Percentiles rank a stretch among this genome's conserved stretches.
Conservation (phyloP, 1,284 basidiomycete genomes). For the Cryptococcus wingfieldii region DNA sequence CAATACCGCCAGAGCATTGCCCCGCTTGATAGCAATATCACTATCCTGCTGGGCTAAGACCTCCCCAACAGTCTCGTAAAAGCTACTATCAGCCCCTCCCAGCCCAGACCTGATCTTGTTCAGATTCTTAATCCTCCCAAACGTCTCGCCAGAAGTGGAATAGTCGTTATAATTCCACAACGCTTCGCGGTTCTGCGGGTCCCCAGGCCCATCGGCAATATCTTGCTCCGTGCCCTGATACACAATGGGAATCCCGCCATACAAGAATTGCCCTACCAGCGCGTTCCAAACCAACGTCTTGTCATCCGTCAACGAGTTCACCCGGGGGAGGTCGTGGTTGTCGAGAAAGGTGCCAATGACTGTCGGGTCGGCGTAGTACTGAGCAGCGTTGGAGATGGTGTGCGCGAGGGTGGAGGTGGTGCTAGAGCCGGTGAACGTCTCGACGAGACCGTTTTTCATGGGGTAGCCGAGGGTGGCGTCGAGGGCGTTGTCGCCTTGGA, state of each 20-base stretch:
- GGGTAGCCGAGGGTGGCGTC: conserved; percentile 38
- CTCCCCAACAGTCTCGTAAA: conserved; percentile 52
- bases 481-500: conserved; percentile 26
- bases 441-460: conserved; percentile 23
- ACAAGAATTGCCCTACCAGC: conserved; percentile 61
- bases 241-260: conserved; percentile 55
- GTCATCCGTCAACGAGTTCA: conserved; percentile 55
- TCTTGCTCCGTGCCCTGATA: conserved; percentile 71
- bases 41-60: conserved; percentile 57
- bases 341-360: conserved; percentile 71
- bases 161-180: conserved; percentile 66
- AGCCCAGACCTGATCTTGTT: conserved; percentile 69
- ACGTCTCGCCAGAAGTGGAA: conserved; percentile 50
- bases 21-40: conserved; percentile 65
- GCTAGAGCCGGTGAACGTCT: conserved; percentile 39
- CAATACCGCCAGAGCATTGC: conserved; percentile 60
- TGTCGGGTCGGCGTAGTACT: conserved; percentile 49
- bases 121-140: conserved; percentile 59
- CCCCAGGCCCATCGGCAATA: conserved; percentile 33
- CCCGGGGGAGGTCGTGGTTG: conserved; percentile 72
- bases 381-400: conserved; percentile 56
- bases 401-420: conserved; percentile 55
- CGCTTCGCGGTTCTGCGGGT: conserved; percentile 65
- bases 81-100: conserved; percentile 38
- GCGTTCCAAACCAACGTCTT: conserved; percentile 53